These are phyloP conservation scores for Fraxinus velutina DNA, from an alignment of 305 asterid genomes.

Conservation along the genomic window DNA sequence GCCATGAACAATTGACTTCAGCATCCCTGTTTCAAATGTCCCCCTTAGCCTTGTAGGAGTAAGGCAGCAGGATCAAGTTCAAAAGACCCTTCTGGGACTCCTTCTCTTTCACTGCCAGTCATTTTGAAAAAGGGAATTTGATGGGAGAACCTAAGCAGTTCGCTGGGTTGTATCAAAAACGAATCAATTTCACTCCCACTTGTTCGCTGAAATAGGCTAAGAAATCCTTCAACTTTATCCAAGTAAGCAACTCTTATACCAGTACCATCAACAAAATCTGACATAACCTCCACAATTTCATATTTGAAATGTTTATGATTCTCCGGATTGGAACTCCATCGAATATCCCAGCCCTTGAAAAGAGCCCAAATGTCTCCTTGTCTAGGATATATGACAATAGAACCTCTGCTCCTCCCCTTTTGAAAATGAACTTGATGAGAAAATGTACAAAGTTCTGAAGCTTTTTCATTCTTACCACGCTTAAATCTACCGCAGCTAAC, in stretches of 20 bases:
- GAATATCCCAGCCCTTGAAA: slow-evolving; percentile 54
- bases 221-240: slow-evolving; percentile 63
- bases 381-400: slow-evolving; percentile 51
- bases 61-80: slow-evolving; percentile 79
- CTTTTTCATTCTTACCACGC: slow-evolving; percentile 36
- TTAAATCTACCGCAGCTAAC: slow-evolving; percentile 72
- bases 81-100: slow-evolving; percentile 66
- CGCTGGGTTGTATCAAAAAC: slow-evolving; percentile 36
- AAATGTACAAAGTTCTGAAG: slow-evolving; percentile 33
- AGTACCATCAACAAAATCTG: slow-evolving; percentile 39
- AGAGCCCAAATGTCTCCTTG: slow-evolving; percentile 80
- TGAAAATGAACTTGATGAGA: slow-evolving; percentile 57
- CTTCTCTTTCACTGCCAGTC: slow-evolving; percentile 62
- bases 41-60: slow-evolving; percentile 35
- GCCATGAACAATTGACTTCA: slow-evolving; percentile 13
- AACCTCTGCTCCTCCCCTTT: slow-evolving; percentile 43
- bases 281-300: slow-evolving; percentile 68
- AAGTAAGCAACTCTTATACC: slow-evolving; percentile 53
- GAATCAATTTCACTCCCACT: slow-evolving; percentile 23
- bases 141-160: slow-evolving; percentile 66
- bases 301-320: slow-evolving; percentile 40
- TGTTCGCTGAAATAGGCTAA: slow-evolving; percentile 55
- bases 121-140: slow-evolving; percentile 51
- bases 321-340: slow-evolving; percentile 52
- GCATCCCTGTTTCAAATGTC: slow-evolving; percentile 11